Evolutionary conservation across 1,284 basidiomycete genomes (phyloP), one percentile per base, ranked within the genome.

Genomic region (Leccinum fallax): DNA sequence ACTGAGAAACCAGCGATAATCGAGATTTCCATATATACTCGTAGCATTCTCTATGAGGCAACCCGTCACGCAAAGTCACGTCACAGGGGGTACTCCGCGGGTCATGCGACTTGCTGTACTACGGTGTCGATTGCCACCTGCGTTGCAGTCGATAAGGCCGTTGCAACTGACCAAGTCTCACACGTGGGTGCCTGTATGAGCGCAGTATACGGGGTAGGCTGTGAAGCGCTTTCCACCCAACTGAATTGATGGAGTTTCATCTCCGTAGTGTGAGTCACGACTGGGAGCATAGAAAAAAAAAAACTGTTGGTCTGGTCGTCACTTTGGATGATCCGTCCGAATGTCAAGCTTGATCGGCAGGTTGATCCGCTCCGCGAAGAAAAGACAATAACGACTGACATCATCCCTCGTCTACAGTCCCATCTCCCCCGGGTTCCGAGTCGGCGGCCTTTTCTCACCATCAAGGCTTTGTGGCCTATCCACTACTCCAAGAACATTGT

Each of bases 21-120:
- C 71, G 71, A 69, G 64, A 73, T 76, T 71, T 49, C 74, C 71
- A 75, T 73, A 74, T 74, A 76, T 76, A 76, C 61, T 61, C 53
- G 52, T 55, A 24, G 48, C 11, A 24, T 15, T 21, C 24, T 26
- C 19, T 26, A 49, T 49, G 48, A 49, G 21, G 15, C 9, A 24
- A 21, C 26, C 21, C 9, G 52, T 53, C 49, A 51, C 49, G 16
- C 19, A 13, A 21, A 4, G 19, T 48, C 19, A 51, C 19, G 49
- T 51, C 49, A 51, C 49, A 6, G 19, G 43, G 8, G 16, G 11
- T 36, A 15, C 26, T 64, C 62, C 62, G 61, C 56, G 56, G 36
- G 63, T 66, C 64, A 53, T 36, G 15, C 56, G 60, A 62, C 26
- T 62, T 40, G 38, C 38, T 40, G 38, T 40, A 40, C 38, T 15